phyloP scores from a whole-genome alignment of 2,329 filamentous ascomycete species.

The Venturia pyrina region DNA sequence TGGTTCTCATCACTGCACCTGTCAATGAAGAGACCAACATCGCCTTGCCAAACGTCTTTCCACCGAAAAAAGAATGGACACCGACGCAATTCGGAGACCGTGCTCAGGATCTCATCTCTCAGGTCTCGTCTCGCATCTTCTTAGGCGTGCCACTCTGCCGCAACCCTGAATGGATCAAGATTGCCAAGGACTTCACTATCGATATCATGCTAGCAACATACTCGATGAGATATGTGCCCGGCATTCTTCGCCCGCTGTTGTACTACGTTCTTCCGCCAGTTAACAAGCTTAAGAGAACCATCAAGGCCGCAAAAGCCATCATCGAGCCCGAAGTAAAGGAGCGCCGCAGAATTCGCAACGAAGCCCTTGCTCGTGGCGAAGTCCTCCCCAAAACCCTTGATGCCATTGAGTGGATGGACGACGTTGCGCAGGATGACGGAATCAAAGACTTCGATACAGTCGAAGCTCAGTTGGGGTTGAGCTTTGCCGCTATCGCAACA shows the following conservation, averaged over 20 bases:
- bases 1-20: neutral
- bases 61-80: neutral
- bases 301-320: slow-evolving; percentile 22
- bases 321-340: slow-evolving; percentile 26
- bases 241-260: neutral
- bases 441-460: neutral
- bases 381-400: slow-evolving; percentile 18
- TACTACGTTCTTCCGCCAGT: slow-evolving; percentile 22
- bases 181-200: neutral
- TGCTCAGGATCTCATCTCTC: slow-evolving; percentile 22
- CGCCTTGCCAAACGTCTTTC: neutral
- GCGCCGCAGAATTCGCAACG: slow-evolving; percentile 19
- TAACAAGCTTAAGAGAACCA: slow-evolving; percentile 22
- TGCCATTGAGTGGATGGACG: slow-evolving; percentile 32
- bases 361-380: slow-evolving; percentile 13
- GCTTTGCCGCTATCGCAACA: slow-evolving; percentile 18
- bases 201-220: neutral
- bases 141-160: slow-evolving; percentile 11
- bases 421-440: slow-evolving; percentile 18
- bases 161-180: slow-evolving; percentile 3
- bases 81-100: neutral
- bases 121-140: slow-evolving; percentile 30
- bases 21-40: slow-evolving; percentile 4
- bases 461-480: slow-evolving; percentile 15
- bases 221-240: neutral